Evolutionary conservation across 1,284 basidiomycete genomes (phyloP), one percentile per base, ranked within the genome.

Genomic region (Anthracocystis walkeri): DNA sequence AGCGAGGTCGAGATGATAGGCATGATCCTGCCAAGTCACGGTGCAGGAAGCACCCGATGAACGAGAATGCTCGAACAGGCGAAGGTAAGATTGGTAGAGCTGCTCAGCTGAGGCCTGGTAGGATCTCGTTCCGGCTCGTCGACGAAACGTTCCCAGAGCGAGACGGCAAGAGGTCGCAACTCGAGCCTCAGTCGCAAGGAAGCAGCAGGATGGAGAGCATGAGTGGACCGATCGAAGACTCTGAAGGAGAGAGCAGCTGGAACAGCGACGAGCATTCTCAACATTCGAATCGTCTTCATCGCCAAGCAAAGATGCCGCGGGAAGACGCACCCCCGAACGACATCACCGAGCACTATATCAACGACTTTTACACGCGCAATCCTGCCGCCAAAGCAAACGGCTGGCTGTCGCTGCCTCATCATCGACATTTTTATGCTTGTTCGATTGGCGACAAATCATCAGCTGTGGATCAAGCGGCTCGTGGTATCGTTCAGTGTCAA

Each of bases 371-470:
- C 44, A 27, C n/a, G 0, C 56, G 59, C 56, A 75, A 70, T 38
- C 67, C 72, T 14, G 56, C 60, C 7, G 66, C 63, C 5, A 38
- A 70, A 20, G 53, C 66, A 3, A 75, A 75, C 27, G 72, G 72
- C 10, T 75, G 72, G 72, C 31, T 75, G 25, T 67, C 66, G 6
- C 25, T 70, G 33, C 46, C 27, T 25, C 71, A 74, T 40, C 71
- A 68, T 48, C 65, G 71, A 0, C 35, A 42, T 42, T 18, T 20
- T 12, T 44, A 42, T 6, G 23, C 20, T 3, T 16, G n/a, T 12
- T 16, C 21, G 11, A 31, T n/a, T 21, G n/a, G 18, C 20, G 21
- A 6, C 3, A 10, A 12, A 25, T 29, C 35, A 10, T n/a, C 25
- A 10, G 35, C 31, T 14, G 31, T 56, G 7, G 29, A 53, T 14